Base-by-base conservation (phyloP, 805 yeast genomes). In the Brettanomyces naardenensis region DNA sequence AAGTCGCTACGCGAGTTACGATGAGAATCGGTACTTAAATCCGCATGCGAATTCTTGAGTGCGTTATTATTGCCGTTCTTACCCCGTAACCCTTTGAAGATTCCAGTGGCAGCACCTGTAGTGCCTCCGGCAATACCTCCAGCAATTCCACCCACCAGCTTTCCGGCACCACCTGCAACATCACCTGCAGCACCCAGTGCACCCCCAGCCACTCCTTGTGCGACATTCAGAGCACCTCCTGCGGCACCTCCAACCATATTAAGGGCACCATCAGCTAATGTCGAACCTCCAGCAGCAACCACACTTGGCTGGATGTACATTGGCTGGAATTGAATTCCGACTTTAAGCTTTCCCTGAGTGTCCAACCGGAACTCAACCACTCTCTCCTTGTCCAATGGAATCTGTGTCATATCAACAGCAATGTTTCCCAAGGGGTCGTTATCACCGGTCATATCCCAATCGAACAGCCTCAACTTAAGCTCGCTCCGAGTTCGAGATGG, bases 391-490 rank as follows among this genome's bases (percentile, higher is more conserved):
- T 59, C 59, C 2, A 78, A 71, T n/a, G 63, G 64, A 29, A 83
- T 47, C 3, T 65, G 43, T 1, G 73, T 58, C 14, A 79, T 55
- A 46, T 80, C 80, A 26, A 83, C 44, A 1, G 44, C 45, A 6
- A 69, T 71, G 25, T 58, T 48, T 31, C 89, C 89, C 36, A 84
- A 56, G 19, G 68, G 53, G 44, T 76, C 83, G 57, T 79, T 75
- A 36, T 69, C 73, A 44, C 85, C 89, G 19, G 88, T 72, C 53
- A 80, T 68, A 59, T 84, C 92, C 90, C 90, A 84, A 57, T 84
- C 92, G 50, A 61, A 73, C 14, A 79, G 75, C 32, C 69, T 70
- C 19, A 79, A 47, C 25, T 57, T 44, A 21, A 81, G 54, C 14
- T 61, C 49, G 19, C 72, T 63, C 52, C 82, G 70, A 2, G 77